These are phyloP conservation scores for Saksenaea oblongispora DNA, from an alignment of 371 early-diverging fungal genomes.

Conservation along the genomic window DNA sequence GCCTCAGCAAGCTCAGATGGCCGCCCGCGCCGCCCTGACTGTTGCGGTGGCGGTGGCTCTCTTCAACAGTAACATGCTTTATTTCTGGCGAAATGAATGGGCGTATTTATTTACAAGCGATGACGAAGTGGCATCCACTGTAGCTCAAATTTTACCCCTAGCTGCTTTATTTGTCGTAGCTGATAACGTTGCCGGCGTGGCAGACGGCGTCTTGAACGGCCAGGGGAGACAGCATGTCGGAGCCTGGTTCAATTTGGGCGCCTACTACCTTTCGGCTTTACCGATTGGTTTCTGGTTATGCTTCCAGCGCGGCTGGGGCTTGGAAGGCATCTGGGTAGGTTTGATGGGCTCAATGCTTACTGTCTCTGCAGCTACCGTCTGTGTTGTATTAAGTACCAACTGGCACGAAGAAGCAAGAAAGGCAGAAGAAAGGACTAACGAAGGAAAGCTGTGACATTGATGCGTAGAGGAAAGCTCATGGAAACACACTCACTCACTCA, in stretches of 20 bases:
- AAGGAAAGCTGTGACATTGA: neutral
- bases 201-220: conserved; percentile 72
- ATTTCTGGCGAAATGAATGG: conserved; percentile 52
- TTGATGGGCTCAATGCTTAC: conserved; percentile 28
- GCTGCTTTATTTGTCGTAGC: conserved; percentile 77
- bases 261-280: conserved; percentile 65
- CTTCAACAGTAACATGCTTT: conserved; percentile 28
- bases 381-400: conserved; percentile 34
- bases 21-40: conserved; percentile 43
- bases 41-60: conserved; percentile 34
- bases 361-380: conserved; percentile 23
- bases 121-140: conserved; percentile 57
- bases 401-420: conserved; percentile 31
- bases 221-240: conserved; percentile 71
- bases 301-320: conserved; percentile 51
- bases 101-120: conserved; percentile 71
- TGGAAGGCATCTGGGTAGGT: conserved; percentile 70
- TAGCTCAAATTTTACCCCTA: conserved; percentile 69
- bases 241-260: conserved; percentile 63
- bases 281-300: conserved; percentile 66
- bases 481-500: no score
- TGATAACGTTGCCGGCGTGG: conserved; percentile 68
- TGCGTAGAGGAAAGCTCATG: no score
- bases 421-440: conserved; percentile 26
- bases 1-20: conserved; percentile 46